These are phyloP conservation scores for Pleurotus giganteus DNA, from an alignment of 768 basidiomycete genomes.

Conservation along the genomic window DNA sequence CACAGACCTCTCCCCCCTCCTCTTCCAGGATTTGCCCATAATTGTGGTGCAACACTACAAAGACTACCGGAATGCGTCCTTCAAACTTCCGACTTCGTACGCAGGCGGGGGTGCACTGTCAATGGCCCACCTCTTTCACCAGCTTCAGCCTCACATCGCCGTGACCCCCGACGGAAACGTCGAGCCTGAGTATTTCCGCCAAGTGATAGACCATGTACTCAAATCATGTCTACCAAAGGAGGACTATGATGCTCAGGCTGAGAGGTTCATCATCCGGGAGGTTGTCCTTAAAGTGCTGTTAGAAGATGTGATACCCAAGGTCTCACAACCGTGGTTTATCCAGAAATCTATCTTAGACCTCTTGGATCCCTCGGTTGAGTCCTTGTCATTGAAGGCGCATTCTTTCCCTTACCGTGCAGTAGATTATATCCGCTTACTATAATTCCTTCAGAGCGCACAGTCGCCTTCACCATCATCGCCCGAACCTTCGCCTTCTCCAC, in stretches of 20 bases:
- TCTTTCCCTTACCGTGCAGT: too few relatives aligned
- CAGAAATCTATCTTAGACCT: constrained; percentile 66
- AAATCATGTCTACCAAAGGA: constrained; percentile 69
- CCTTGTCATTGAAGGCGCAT: constrained; percentile 24
- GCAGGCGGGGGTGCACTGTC: constrained; percentile 63
- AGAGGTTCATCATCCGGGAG: constrained; percentile 85
- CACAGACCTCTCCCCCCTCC: constrained; percentile 57
- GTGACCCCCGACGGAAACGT: constrained; percentile 61
- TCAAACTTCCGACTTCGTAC: constrained; percentile 67
- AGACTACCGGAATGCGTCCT: constrained; percentile 70
- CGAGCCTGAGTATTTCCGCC: constrained; percentile 77
- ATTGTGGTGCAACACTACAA: constrained; percentile 73
- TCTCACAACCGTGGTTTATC: constrained; percentile 91
- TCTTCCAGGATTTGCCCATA: constrained; percentile 61
- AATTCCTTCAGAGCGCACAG: constrained; percentile 17
- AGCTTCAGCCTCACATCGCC: constrained; percentile 83
- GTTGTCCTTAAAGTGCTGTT: constrained; percentile 76
- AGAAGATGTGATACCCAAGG: constrained; percentile 60
- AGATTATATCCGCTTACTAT: too few relatives aligned
- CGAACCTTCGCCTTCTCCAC: constrained; percentile 29
- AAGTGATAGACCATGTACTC: constrained; percentile 75
- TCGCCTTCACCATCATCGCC: constrained; percentile 23
- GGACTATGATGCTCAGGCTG: constrained; percentile 75
- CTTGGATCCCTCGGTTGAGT: constrained; percentile 45
- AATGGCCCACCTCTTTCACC: constrained; percentile 71